Evolutionary conservation across 2,329 filamentous ascomycete species (phyloP), one percentile per base, ranked within the genome.

Genomic region (Zymoseptoria crescenta): DNA sequence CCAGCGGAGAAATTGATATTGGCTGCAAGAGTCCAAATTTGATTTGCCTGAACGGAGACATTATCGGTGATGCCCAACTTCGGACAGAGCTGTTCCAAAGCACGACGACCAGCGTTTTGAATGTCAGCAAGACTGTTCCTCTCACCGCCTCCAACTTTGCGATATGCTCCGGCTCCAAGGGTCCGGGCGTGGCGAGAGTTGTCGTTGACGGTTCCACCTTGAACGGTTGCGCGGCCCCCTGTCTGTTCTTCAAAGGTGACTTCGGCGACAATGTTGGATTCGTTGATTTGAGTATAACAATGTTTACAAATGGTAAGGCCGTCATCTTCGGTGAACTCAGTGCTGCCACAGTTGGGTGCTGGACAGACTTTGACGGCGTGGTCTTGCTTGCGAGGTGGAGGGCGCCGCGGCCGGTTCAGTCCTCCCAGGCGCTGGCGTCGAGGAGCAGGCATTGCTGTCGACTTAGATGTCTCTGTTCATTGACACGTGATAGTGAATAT

Each of bases 191-290:
- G 86, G 24, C 89, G 90, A 70, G 96, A 91, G 72, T 92, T 89
- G 60, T 91, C 89, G 56, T 86, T 87, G 61, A 99, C 85, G 70
- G 87, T 95, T 63, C 87, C 92, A 72, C 94, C 94, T 73, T 96
- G 91, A 19, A 96, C 91, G 55, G 95, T 83, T 56, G 93, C 92
- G 54, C 89, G 91, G 68, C 94, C 94, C 35, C 85, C 86, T 0
- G 89, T 85, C 28, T 85, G 88, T 77, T 99, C 93, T 64, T 91
- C 91, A 70, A 97, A 99, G 21, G 87, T 87, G 62, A 97, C 84
- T 73, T 99, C 94, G 54, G 91, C 84, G 59, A 96, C 92, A 63
- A 97, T 96, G 70, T 95, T 91, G 71, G 85, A 87, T 70, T 95
- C 88, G 67, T 89, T 87, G 58, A 93, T 84, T 65, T 96, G 85